phyloP scores from a whole-genome alignment of 352 stramenopile genomes.

The Lagenidium sp. region DNA sequence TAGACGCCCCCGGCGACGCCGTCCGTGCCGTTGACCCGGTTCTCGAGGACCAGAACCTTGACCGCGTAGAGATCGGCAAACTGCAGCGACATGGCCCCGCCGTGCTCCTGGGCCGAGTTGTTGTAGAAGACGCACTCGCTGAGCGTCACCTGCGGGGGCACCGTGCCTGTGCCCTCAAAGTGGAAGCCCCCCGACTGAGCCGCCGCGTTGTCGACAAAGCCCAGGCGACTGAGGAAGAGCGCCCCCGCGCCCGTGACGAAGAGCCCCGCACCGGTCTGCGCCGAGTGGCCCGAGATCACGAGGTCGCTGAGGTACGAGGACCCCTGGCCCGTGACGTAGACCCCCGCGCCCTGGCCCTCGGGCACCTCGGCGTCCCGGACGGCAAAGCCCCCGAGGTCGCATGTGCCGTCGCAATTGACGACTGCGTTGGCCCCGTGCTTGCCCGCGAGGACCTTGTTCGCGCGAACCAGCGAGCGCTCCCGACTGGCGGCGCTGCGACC shows the following conservation, averaged over 20 bases:
- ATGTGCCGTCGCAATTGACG: slow-evolving; percentile 1
- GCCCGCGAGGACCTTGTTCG: neutral
- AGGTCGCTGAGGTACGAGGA: neutral
- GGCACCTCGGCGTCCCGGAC: neutral
- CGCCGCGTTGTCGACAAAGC: slow-evolving; percentile 2
- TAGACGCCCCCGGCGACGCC: slow-evolving; percentile 7
- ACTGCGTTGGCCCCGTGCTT: slow-evolving; percentile 8
- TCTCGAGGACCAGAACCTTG: slow-evolving; percentile 6
- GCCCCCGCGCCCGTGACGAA: slow-evolving; percentile 7
- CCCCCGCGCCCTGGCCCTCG: slow-evolving; percentile 5
- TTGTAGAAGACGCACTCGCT: slow-evolving; percentile 2
- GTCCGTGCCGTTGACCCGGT: neutral
- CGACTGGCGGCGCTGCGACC: too few relatives aligned
- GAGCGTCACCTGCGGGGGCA: neutral
- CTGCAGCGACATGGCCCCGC: slow-evolving; percentile 1
- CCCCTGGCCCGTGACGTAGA: slow-evolving; percentile 7
- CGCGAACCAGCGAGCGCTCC: neutral
- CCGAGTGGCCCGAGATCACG: slow-evolving; percentile 3
- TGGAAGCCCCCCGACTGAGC: neutral
- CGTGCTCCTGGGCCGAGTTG: slow-evolving; percentile 1
- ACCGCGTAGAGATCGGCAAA: neutral
- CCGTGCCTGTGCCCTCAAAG: neutral
- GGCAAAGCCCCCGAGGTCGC: slow-evolving; percentile 5
- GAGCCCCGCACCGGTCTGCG: slow-evolving; percentile 4
- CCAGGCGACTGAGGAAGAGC: neutral